Percentiles rank a stretch among this genome's conserved stretches.
Evolutionary conservation across 768 basidiomycete species (phyloP).

Genomic region (Tylopilus cervinicoccineus): DNA sequence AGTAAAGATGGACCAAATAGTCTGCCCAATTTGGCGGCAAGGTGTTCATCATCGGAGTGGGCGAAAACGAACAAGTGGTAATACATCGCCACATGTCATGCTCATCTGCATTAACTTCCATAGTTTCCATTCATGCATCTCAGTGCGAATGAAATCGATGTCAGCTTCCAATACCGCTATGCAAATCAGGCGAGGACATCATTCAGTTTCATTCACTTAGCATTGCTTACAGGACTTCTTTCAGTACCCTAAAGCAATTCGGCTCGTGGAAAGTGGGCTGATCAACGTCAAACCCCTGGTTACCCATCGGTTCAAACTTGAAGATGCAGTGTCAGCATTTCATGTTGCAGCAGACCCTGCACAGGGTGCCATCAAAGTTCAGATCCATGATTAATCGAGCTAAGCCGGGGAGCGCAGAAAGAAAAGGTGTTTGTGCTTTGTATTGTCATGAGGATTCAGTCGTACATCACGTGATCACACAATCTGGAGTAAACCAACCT

Average conservation of each 20-base stretch:
- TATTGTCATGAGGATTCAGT: too few species aligned
- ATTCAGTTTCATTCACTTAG: not conserved
- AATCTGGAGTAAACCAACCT: conserved; percentile 4
- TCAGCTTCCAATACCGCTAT: conserved; percentile 67
- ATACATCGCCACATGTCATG: conserved; percentile 10
- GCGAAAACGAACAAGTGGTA: conserved; percentile 58
- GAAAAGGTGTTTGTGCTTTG: not conserved
- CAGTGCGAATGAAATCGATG: conserved; percentile 66
- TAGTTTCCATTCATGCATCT: conserved; percentile 74
- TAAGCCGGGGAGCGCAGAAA: not conserved
- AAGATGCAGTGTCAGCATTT: conserved; percentile 75
- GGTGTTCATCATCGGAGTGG: conserved; percentile 69
- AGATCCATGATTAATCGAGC: conserved; percentile 47
- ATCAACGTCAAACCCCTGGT: conserved; percentile 74
- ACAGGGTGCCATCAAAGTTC: conserved; percentile 68
- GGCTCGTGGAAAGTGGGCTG: conserved; percentile 71
- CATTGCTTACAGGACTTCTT: not conserved
- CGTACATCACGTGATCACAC: conserved; percentile 20
- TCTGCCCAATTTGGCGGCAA: conserved; percentile 64
- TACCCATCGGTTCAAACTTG: conserved; percentile 70
- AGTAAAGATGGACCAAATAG: conserved; percentile 25
- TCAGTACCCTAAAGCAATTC: conserved; percentile 81
- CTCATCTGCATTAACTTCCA: not conserved
- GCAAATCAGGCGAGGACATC: conserved; percentile 47
- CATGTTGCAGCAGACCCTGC: conserved; percentile 65